These are phyloP conservation scores for Trichoderma endophyticum DNA, from an alignment of 2,329 filamentous ascomycete genomes.

Conservation along the genomic window DNA sequence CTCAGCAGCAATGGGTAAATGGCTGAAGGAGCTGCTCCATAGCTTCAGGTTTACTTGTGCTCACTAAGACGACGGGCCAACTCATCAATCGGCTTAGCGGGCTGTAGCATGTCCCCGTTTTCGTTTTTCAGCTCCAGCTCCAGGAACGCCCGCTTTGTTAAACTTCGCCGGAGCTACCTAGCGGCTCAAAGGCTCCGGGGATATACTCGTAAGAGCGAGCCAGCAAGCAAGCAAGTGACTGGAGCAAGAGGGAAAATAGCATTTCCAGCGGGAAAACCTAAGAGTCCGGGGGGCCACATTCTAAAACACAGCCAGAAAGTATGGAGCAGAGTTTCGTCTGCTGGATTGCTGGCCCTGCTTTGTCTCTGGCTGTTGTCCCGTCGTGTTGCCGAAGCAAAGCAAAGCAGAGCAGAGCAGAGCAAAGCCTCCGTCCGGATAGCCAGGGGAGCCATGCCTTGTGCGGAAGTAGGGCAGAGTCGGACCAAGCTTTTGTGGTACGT, in stretches of 20 bases:
- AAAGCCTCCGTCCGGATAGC: neutral
- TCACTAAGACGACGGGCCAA: neutral
- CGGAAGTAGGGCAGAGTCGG: neutral
- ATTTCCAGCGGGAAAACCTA: neutral
- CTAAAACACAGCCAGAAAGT: neutral
- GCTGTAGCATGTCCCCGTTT: neutral
- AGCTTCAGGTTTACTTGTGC: neutral
- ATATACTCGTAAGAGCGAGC: neutral
- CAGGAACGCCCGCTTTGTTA: constrained; percentile 12
- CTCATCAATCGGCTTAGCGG: neutral
- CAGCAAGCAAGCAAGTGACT: neutral
- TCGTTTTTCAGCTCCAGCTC: constrained; percentile 8
- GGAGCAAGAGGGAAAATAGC: neutral
- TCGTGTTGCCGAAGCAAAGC: neutral
- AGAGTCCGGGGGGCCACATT: neutral
- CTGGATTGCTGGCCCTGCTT: neutral
- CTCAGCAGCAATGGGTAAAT: neutral
- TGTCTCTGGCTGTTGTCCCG: neutral
- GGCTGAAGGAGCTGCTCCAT: neutral
- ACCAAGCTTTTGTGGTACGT: constrained; percentile 1
- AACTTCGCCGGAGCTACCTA: constrained; percentile 7
- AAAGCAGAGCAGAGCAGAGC: neutral
- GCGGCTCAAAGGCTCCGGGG: constrained; percentile 7
- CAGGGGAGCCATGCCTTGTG: constrained; percentile 1
- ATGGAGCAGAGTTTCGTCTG: neutral